These are phyloP conservation scores for Meyerozyma carpophila DNA, from an alignment of 1,139 yeast genomes.

Conservation along the genomic window DNA sequence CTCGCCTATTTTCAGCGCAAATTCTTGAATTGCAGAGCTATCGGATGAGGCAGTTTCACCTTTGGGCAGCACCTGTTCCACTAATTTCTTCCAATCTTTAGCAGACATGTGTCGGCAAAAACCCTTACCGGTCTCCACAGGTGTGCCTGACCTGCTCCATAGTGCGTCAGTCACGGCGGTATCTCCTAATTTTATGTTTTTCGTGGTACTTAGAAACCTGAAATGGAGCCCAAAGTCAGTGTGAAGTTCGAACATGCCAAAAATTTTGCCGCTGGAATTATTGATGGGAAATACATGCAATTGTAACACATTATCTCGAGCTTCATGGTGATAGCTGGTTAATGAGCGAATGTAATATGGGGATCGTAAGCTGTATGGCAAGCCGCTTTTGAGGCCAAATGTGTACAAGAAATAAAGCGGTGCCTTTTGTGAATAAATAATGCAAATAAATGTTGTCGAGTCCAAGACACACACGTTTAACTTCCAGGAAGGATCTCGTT, in stretches of 20 bases:
- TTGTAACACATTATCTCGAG: conserved; percentile 12
- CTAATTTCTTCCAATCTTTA: conserved; percentile 1
- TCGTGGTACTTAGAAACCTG: conserved; percentile 8
- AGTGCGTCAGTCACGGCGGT: neutral
- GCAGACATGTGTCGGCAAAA: conserved; percentile 8
- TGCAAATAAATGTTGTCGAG: conserved; percentile 23
- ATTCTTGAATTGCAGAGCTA: conserved; percentile 18
- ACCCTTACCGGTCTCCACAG: conserved; percentile 1
- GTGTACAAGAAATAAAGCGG: conserved; percentile 39
- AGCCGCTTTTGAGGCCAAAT: conserved; percentile 33
- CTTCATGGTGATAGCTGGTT: conserved; percentile 8
- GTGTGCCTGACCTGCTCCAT: neutral
- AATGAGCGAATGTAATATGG: conserved; percentile 25
- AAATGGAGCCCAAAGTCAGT: conserved; percentile 8
- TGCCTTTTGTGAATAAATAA: conserved; percentile 36
- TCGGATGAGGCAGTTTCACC: neutral
- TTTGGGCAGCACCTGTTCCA: conserved; percentile 8
- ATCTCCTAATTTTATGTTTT: neutral
- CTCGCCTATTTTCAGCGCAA: conserved; percentile 27
- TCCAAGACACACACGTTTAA: conserved; percentile 23
- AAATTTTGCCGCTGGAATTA: conserved; percentile 4
- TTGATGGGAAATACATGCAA: conserved; percentile 7
- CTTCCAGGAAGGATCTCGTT: conserved; percentile 50
- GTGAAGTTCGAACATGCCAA: conserved; percentile 17
- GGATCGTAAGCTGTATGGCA: conserved; percentile 35